Base-by-base conservation (phyloP, 2,329 filamentous ascomycete species). In the Neofusicoccum sp. region DNA sequence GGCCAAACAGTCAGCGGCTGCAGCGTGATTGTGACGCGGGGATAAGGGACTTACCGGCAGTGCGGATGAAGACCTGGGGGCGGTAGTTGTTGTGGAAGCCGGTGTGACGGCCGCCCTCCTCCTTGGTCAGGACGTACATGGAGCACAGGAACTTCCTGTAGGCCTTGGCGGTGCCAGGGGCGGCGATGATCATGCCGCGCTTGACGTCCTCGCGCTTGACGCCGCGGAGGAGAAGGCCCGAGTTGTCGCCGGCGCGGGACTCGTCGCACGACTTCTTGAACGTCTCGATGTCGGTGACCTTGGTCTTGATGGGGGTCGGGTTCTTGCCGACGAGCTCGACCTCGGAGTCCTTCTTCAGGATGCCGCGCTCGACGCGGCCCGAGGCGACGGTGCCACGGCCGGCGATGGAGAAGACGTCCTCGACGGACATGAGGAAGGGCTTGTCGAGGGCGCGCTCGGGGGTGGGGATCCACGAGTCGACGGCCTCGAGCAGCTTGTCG, bases 231-330 rank as follows among this genome's bases (percentile, higher is more conserved):
- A 99, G 86, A 38, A 99, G 89, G 74, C 95, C 95, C 28, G 95
- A 97, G 87, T 98, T 99, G 80, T 99, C 95, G 78, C 95, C 95
- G 64, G 95, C 95, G 71, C 90, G 87, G 62, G 93, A 96, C 80
- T 96, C 91, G 62, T 97, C 93, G 79, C 95, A 98, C 53, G 92
- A 96, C 86, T 99, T 99, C 86, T 98, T 97, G 86, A 99, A 99
- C 67, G 93, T 99, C 84, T 99, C 95, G 69, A 99, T 98, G 74
- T 99, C 96, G 73, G 95, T 99, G 67, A 99, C 93, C 85, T 97
- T 98, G 78, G 95, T 98, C 87, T 96, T 97, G 84, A 98, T 90
- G 67, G 91, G 80, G 47, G 87, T 84, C 61, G 80, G 78, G 68
- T 88, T 87, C 83, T 95, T 96, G 75, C 95, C 95, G 64, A 99